Conservation (phyloP, 805 yeast genomes). For the Wickerhamiella slavikovae region DNA sequence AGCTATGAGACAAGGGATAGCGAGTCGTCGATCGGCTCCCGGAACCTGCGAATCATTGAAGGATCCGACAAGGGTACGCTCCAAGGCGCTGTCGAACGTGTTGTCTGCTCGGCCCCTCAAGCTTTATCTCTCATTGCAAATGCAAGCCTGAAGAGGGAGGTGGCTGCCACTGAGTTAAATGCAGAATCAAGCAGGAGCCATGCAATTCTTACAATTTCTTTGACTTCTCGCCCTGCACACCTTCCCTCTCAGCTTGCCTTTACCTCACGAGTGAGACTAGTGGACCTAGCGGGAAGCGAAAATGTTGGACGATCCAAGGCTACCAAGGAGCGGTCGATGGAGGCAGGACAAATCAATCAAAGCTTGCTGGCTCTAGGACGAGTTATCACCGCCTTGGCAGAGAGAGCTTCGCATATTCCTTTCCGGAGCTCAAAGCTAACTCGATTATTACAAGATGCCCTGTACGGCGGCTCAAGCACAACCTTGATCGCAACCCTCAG, state of each 20-base stretch:
- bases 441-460: slow-evolving; percentile 61
- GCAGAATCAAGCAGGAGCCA: slow-evolving; percentile 82
- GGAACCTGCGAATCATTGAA: no score
- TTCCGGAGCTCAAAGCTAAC: slow-evolving; percentile 83
- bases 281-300: slow-evolving; percentile 90
- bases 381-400: slow-evolving; percentile 83
- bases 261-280: slow-evolving; percentile 62
- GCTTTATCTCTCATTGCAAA: no score
- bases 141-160: slow-evolving; percentile 45
- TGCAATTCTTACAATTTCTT: slow-evolving; percentile 70
- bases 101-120: no score
- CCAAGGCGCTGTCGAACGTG: no score
- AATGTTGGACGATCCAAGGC: slow-evolving; percentile 79
- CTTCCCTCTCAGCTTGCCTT: slow-evolving; percentile 37
- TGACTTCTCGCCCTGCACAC: slow-evolving; percentile 34
- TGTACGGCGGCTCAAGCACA: slow-evolving; percentile 80
- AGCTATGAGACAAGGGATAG: no score
- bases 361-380: slow-evolving; percentile 80
- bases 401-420: slow-evolving; percentile 48
- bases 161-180: slow-evolving; percentile 83
- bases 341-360: slow-evolving; percentile 85
- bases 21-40: no score
- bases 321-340: slow-evolving; percentile 58
- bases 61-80: no score
- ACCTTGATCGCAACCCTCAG: slow-evolving; percentile 74